Evolutionary conservation across 495 filamentous ascomycete species (phyloP).

Genomic region (Annulohypoxylon moriforme): DNA sequence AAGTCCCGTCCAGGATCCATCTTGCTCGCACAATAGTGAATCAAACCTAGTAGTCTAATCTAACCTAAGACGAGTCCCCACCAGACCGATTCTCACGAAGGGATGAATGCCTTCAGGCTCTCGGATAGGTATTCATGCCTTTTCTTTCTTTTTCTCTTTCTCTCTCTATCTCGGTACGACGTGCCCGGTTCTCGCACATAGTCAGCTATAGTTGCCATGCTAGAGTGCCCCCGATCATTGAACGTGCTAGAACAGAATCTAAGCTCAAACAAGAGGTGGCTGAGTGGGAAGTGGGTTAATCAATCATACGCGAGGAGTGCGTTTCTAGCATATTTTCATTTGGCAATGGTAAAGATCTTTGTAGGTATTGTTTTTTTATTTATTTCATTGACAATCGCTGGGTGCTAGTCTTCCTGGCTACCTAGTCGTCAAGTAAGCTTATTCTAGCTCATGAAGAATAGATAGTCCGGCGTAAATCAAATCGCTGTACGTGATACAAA

Average conservation of each 20-base stretch:
- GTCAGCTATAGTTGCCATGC: background rate
- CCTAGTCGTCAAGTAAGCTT: background rate
- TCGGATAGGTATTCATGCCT: background rate
- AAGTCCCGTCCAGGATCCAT: background rate
- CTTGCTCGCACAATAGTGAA: background rate
- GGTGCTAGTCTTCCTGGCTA: background rate
- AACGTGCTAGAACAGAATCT: background rate
- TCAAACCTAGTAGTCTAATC: conserved; percentile 10
- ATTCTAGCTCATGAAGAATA: background rate
- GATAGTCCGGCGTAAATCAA: background rate
- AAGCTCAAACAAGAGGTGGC: background rate
- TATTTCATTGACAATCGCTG: background rate
- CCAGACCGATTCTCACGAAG: background rate
- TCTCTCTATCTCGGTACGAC: background rate
- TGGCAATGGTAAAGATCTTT: background rate
- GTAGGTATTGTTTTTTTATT: no score
- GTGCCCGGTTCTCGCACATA: background rate
- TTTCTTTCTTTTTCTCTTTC: background rate
- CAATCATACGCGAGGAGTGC: background rate
- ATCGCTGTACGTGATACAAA: background rate
- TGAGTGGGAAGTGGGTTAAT: background rate
- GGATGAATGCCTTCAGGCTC: background rate
- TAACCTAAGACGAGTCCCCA: conserved; percentile 11
- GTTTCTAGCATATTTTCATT: background rate
- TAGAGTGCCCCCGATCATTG: background rate